Evolutionary conservation across 495 filamentous ascomycete species (phyloP), one percentile per base, ranked within the genome.

Genomic region (Jackrogersella multiformis): DNA sequence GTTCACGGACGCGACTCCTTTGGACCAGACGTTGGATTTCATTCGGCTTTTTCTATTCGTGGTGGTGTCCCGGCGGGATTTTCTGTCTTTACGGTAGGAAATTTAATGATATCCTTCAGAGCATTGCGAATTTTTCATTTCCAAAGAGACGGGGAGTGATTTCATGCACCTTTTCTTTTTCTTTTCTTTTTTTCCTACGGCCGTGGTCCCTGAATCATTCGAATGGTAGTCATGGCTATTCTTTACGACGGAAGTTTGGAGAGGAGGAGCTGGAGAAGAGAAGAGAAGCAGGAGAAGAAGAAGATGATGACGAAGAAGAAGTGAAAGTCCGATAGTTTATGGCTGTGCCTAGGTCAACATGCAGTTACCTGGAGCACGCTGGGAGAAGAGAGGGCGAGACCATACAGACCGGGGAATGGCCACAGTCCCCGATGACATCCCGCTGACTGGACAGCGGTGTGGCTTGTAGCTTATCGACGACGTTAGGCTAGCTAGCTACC

Each of bases 31-130:
- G 39, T 60, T 61, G 69, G 72, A 72, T 68, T 66, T 62, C 51
- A 18, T 60, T 65, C 52, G 38, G 51, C 56, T 61, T 68, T 56
- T 56, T 73, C 61, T 45, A 59, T 70, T 64, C 69, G 34, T 54
- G 39, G 63, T 58, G 57, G 63, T 66, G 61, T 68, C 58, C 62
- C 49, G 64, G 68, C 65, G 66, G 70, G 64, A 44, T 65, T 63
- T 70, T 71, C 58, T 71, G 61, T 73, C 64, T 71, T 71, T 46
- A 64, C 55, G 64, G 64, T 64, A 66, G 70, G 70, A 66, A 73
- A 66, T 71, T 73, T 75, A 72, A 75, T 73, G 73, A 75, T 71
- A 68, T 71, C 73, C 68, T 73, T 75, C 44, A 65, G 51, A 69
- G 64, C 68, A 75, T 67, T 67, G 70, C 56, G 53, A 51, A 32